Evolutionary conservation across 805 yeast genomes (phyloP), one percentile per base, ranked within the genome.

Genomic region (Metahyphopichia silvanorum): DNA sequence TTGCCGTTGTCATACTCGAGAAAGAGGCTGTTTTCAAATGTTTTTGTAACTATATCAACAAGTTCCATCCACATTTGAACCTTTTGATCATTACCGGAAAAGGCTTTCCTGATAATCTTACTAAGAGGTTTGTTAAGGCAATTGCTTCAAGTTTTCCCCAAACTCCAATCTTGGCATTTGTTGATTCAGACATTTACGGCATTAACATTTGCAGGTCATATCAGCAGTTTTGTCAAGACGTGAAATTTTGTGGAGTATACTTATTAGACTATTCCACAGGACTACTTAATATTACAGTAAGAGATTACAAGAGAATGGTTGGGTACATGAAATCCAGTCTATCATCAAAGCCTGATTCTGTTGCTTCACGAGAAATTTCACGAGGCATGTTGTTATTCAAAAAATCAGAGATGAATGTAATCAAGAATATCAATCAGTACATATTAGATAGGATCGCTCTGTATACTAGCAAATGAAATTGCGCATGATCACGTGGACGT

Each of bases 101-200:
- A 47, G 88, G 88, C 4, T 79, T 65, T 44, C 86, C 88, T 0
- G 88, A 82, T 48, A 45, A 61, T 9, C 52, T 71, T 5, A 79
- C 86, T 0, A 60, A 67, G 29, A 40, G 47, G 16, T 68, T 79
- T 35, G 40, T 77, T 6, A 28, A 39, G 4, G 14, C 15, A 3
- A 42, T 2, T 31, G 73, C 9, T 33, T 53, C 9, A 31, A 39
- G 3, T 37, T 46, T 13, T 38, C 53, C n/a, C 60, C 66, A 0
- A 30, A 64, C 1, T 74, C 74, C 1, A 47, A 76, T 1, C 47
- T 51, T 14, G 77, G 72, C 1, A n/a, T 60, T 74, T 21, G 77
- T 79, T 17, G 88, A 82, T 48, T 69, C 82, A 11, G 88, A 82
- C 43, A 73, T 82, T 2, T 76, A 76, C 48, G 88, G 88, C 0